These are phyloP conservation scores for Haplosporangium sp. DNA, from an alignment of 371 early-diverging fungal species.

Conservation along the genomic window DNA sequence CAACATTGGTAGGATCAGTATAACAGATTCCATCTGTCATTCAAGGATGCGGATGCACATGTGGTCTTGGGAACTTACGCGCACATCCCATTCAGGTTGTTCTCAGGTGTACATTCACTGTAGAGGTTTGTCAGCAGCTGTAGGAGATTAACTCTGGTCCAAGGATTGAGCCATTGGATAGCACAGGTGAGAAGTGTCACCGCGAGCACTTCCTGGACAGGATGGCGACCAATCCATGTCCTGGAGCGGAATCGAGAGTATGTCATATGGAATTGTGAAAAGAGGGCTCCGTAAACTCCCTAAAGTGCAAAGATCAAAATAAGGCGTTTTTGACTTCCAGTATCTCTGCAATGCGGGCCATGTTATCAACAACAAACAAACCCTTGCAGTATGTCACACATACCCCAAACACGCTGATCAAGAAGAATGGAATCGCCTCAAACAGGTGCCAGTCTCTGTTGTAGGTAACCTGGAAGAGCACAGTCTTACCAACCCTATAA, in stretches of 20 bases:
- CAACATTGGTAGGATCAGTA: background rate
- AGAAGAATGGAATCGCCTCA: slow-evolving; percentile 59
- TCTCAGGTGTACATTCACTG: slow-evolving; percentile 76
- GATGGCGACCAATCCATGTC: slow-evolving; percentile 63
- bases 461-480: slow-evolving; percentile 95
- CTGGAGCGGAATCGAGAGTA: slow-evolving; percentile 72
- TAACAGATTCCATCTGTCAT: background rate
- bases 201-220: slow-evolving; percentile 76
- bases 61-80: slow-evolving; percentile 52
- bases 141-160: slow-evolving; percentile 76
- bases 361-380: slow-evolving; percentile 56
- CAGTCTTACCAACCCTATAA: slow-evolving; percentile 93
- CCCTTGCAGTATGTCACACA: background rate
- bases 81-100: slow-evolving; percentile 75
- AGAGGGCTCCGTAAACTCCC: slow-evolving; percentile 90
- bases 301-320: slow-evolving; percentile 56
- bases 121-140: slow-evolving; percentile 85
- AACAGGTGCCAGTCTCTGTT: slow-evolving; percentile 91
- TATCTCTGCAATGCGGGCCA: no score
- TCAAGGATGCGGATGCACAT: background rate
- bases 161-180: slow-evolving; percentile 79
- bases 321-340: no score
- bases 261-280: slow-evolving; percentile 76
- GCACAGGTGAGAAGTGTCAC: slow-evolving; percentile 80
- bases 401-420: slow-evolving; percentile 60